These are phyloP conservation scores for Trichoderma simmonsii DNA, from an alignment of 2,329 filamentous ascomycete genomes.

Conservation along the genomic window DNA sequence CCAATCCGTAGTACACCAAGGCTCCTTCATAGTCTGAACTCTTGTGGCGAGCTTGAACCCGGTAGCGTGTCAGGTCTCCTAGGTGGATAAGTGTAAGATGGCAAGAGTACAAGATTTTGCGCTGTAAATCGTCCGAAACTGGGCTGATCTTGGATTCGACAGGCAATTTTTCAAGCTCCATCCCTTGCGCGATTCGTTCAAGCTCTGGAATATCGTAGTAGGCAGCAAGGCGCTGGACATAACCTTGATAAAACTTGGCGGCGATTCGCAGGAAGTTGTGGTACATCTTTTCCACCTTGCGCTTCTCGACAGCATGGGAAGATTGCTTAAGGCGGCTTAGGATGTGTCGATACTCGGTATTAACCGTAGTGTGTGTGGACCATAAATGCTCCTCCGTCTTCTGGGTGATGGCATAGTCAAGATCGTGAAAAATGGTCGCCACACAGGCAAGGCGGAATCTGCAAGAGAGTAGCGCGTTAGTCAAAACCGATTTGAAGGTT, in stretches of 20 bases:
- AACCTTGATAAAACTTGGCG: constrained; percentile 83
- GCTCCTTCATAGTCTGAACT: constrained; percentile 75
- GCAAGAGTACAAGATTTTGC: constrained; percentile 68
- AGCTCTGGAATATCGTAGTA: constrained; percentile 55
- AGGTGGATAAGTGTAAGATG: constrained; percentile 81
- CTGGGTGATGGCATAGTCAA: constrained; percentile 60
- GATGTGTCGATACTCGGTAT: constrained; percentile 71
- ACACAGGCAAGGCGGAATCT: constrained; percentile 72
- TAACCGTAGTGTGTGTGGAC: constrained; percentile 74
- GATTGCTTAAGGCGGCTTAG: constrained; percentile 54
- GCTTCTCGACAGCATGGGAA: constrained; percentile 58
- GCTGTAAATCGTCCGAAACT: constrained; percentile 49
- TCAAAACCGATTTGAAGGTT: neutral
- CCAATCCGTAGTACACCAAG: constrained; percentile 79
- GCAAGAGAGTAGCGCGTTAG: constrained; percentile 10
- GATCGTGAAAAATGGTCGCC: constrained; percentile 68
- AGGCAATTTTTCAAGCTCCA: constrained; percentile 42
- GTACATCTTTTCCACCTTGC: constrained; percentile 80
- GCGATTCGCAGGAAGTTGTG: constrained; percentile 81
- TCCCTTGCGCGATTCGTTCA: constrained; percentile 40
- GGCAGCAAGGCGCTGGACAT: constrained; percentile 71
- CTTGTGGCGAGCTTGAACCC: constrained; percentile 69
- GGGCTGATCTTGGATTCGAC: constrained; percentile 44
- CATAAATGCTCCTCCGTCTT: constrained; percentile 72
- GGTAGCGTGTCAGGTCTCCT: constrained; percentile 87